Conservation (phyloP, 1,139 yeast genomes). For the Pichia sp. region DNA sequence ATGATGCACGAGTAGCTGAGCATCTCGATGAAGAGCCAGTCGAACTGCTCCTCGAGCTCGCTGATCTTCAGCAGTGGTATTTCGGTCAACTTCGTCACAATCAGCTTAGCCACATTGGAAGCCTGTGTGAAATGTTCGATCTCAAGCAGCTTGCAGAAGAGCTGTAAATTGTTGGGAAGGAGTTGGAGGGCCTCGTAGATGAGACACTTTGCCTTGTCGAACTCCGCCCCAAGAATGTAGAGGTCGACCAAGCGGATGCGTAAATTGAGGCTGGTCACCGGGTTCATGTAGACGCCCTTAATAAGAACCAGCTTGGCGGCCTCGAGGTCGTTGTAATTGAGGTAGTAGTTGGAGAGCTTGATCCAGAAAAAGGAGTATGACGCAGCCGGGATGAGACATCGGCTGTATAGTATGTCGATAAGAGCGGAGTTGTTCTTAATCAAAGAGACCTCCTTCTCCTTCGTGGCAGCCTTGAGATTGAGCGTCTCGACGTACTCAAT, state of each 20-base stretch:
- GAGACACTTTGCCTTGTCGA: conserved; percentile 37
- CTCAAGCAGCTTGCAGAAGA: conserved; percentile 39
- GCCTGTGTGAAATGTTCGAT: conserved; percentile 34
- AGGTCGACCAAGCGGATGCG: conserved; percentile 42
- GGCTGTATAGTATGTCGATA: conserved; percentile 47
- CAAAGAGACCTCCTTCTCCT: conserved; percentile 22
- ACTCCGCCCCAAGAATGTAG: conserved; percentile 36
- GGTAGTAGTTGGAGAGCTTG: conserved; percentile 49
- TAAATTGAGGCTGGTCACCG: conserved; percentile 31
- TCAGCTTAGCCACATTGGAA: conserved; percentile 13
- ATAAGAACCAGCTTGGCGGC: conserved; percentile 39
- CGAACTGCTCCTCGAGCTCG: conserved; percentile 27
- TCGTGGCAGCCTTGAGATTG: conserved; percentile 24
- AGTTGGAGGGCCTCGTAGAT: conserved; percentile 33
- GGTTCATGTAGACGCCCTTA: conserved; percentile 32
- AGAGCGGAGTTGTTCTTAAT: conserved; percentile 29
- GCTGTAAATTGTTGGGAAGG: conserved; percentile 35
- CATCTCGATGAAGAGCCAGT: conserved; percentile 28
- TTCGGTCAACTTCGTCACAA: conserved; percentile 12
- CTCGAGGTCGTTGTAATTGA: conserved; percentile 33
- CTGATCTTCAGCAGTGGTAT: conserved; percentile 4
- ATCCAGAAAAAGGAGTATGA: conserved; percentile 59
- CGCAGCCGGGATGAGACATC: conserved; percentile 54
- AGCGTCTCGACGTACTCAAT: conserved; percentile 49
- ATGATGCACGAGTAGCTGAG: conserved; percentile 18